Base-by-base conservation (phyloP, 2,329 filamentous ascomycete genomes). In the Thermothelomyces thermophilus region DNA sequence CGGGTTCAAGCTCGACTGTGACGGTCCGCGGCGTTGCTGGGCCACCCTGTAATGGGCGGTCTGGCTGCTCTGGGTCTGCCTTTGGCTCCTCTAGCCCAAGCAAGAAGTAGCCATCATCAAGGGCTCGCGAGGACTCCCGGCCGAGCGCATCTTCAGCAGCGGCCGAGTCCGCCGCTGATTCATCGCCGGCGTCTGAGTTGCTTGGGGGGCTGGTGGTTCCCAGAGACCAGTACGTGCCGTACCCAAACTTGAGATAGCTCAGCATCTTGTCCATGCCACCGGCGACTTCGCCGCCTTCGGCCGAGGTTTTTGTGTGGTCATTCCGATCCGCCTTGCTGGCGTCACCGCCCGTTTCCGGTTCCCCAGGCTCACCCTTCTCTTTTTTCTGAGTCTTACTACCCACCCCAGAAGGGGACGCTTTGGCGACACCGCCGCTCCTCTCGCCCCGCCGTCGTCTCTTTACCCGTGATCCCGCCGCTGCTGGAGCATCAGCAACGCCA, bases 401-500 rank as follows among this genome's bases (percentile, higher is more conserved):
- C 28, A 14, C 26, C 37, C 50, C 55, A 35, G 19, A 20, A 1
- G 35, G 13, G 5, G 28, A 11, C 10, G 16, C 5, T 20, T 22
- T n/a, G 7, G 11, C 24, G 34, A 14, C 10, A 3, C 24, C 34
- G 2, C 20, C 8, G 19, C 36, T 50, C 37, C 24, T 54, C 8
- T 36, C 30, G 6, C 8, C 45, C 1, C n/a, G 34, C 20, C 48
- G 57, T 41, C 37, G 40, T 47, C 61, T 67, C 61, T 65, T 77
- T 56, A 64, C 68, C 36, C 70, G 67, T 41, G 75, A 73, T 28
- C 85, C 77, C 52, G 76, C 75, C 1, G 86, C 84, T 1, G 77
- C 79, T 13, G 89, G 86, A 57, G 88, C 90, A 31, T 94, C 86
- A 46, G 80, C 79, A 6, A 96, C 79, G 3, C 90, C 91, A 64